Base-by-base conservation (phyloP, 2,329 filamentous ascomycete genomes). In the Fusarium sp. region DNA sequence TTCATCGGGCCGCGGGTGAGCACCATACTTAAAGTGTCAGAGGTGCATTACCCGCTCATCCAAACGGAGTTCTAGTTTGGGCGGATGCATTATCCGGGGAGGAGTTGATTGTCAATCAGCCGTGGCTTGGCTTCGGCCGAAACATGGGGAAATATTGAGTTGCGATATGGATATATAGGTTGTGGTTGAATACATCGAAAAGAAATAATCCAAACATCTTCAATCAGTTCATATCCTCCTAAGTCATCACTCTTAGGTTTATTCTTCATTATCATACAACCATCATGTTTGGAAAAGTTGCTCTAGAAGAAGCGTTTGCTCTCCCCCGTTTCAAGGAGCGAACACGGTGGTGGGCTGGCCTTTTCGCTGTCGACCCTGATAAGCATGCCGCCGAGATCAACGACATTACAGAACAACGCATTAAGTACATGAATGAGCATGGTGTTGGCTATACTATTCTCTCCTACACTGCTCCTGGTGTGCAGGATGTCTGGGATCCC, bases 261-360 rank as follows among this genome's bases (percentile, higher is more conserved):
- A 17, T 15, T 21, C 17, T 13, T 19, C 22, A 44, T 5, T 13
- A 46, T 7, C 7, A 34, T 11, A 44, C 33, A 45, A 45, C 44
- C 59, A 75, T 6, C 24, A 89, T 89, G 87, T 77, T 84, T 14
- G 88, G 88, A 62, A 90, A 91, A 67, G 83, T 90, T 60, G 85
- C 85, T 14, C 80, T 90, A 22, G 88, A 90, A 75, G 88, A 90
- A 78, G 87, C 87, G 15, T 90, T 89, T 66, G 85, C 84, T 63
- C 81, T 89, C 8, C 87, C 89, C 44, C 83, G 87, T 34, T 83
- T 89, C 65, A 81, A 84, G 45, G 86, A 89, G 66, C 85, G 85
- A 76, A 88, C 86, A 7, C 80, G 81, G 70, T 89, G 87, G 87
- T 89, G 87, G 87, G 89, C 88, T 2, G 78, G 80, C 6, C 76